Percentiles rank a stretch among this genome's conserved stretches.
Conservation (phyloP, 2,329 filamentous ascomycete genomes). For the Emericellopsis cladophorae region DNA sequence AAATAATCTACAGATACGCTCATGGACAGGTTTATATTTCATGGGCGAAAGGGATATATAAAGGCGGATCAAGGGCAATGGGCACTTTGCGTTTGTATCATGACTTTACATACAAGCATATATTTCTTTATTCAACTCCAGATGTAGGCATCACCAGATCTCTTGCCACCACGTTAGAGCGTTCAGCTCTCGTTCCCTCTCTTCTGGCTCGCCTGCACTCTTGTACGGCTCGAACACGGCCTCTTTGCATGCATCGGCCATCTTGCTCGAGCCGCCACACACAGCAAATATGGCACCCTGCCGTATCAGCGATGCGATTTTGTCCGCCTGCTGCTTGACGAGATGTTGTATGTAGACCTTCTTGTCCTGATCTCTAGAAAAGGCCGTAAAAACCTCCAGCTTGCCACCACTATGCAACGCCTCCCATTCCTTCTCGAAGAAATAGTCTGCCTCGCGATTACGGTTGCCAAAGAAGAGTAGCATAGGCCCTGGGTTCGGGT, state of each 20-base stretch:
- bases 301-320: constrained; percentile 18
- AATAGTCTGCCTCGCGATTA: constrained; percentile 62
- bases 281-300: constrained; percentile 33
- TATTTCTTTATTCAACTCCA: constrained; percentile 1
- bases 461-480: constrained; percentile 79
- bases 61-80: too few relatives aligned
- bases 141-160: constrained; percentile 31
- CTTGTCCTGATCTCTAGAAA: constrained; percentile 31
- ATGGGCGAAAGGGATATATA: too few relatives aligned
- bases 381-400: constrained; percentile 27
- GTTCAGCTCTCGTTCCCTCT: constrained; percentile 23
- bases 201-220: constrained; percentile 18
- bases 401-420: constrained; percentile 6
- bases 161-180: constrained; percentile 41
- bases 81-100: too few relatives aligned
- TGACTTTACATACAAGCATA: not conserved
- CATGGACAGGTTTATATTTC: too few relatives aligned
- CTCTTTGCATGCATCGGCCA: constrained; percentile 41
- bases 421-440: constrained; percentile 69
- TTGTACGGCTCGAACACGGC: constrained; percentile 38
- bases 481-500: constrained; percentile 17
- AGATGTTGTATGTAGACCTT: constrained; percentile 46
- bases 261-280: constrained; percentile 44
- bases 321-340: constrained; percentile 27
- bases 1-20: too few relatives aligned